Conservation (phyloP, 163 green algal genomes). For the Scenedesmus sp. region DNA sequence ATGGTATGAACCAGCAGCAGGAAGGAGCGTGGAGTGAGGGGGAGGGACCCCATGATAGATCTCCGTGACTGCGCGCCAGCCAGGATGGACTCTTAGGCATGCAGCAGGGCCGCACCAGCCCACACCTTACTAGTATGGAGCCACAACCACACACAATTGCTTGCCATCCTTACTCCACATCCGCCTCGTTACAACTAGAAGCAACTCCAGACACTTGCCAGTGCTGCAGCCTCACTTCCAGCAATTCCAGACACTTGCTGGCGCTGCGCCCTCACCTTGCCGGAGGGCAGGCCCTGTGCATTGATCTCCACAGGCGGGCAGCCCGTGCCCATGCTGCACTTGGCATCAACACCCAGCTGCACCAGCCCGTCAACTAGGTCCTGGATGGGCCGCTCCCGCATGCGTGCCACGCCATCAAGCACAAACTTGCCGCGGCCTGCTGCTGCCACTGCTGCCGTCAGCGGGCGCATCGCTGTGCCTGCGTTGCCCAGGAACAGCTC, state of each 20-base stretch:
- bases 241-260: too few relatives aligned
- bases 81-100: too few relatives aligned
- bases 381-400: slow-evolving; percentile 92
- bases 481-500: slow-evolving; percentile 99
- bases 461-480: slow-evolving; percentile 98
- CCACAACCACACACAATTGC: not conserved
- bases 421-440: slow-evolving; percentile 91
- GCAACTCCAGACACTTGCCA: not conserved
- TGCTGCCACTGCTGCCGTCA: slow-evolving; percentile 96
- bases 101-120: too few relatives aligned
- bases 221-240: too few relatives aligned
- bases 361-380: slow-evolving; percentile 95
- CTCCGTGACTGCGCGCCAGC: too few relatives aligned
- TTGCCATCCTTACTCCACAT: not conserved
- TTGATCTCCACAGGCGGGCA: slow-evolving; percentile 93
- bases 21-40: too few relatives aligned
- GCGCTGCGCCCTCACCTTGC: slow-evolving; percentile 70
- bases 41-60: not conserved
- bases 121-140: too few relatives aligned
- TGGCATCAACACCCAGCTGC: slow-evolving; percentile 95
- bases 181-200: not conserved
- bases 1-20: too few relatives aligned
- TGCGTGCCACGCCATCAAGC: slow-evolving; percentile 94
- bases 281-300: slow-evolving; percentile 84
- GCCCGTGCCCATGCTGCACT: slow-evolving; percentile 92